Base-by-base conservation (phyloP, 2,329 filamentous ascomycete species). In the Cladophialophora immunda region DNA sequence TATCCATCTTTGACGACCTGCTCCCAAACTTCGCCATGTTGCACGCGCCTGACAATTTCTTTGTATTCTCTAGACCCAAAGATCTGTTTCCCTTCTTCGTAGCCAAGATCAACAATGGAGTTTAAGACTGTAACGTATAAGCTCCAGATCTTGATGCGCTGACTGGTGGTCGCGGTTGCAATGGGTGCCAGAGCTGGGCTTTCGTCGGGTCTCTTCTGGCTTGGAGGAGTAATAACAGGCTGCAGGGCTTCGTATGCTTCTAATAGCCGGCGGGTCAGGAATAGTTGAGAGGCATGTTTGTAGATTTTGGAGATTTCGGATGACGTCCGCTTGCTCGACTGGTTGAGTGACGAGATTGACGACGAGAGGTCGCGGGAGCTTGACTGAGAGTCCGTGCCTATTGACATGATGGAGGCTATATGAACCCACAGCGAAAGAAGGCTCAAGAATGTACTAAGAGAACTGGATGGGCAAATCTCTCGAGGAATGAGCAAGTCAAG, bases 141-240 rank as follows among this genome's bases (percentile, higher is more conserved):
- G 78, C 93, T 97, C 95, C 95, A 99, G 70, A 98, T 91, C 80
- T 98, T 99, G 78, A 97, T 91, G 71, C 94, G 86, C 65, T 92
- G 95, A 34, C 90, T 91, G 71, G 91, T 88, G 50, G 92, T 94
- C 61, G 93, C 93, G 70, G 86, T 87, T 62, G 92, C 90, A 61
- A 97, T 89, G 4, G 93, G 92, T 30, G 93, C 90, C 30, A 87
- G 82, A 65, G 88, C 85, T 38, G 74, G 76, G 22, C 78, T 70
- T 34, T 81, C 79, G 22, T 78, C 82, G 9, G 68, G 64, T 38
- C 60, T 64, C 64, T 84, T 80, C 32, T 81, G 80, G 69, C 82
- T 81, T 72, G 36, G 72, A 68, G 63, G 81, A 1, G 86, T 89
- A 75, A 99, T 91, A 68, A 97, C 86, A 8, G 94, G 92, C 56